Evolutionary conservation across 2,329 filamentous ascomycete species (phyloP), one percentile per base, ranked within the genome.

Genomic region (Epicoccum sorghinum): DNA sequence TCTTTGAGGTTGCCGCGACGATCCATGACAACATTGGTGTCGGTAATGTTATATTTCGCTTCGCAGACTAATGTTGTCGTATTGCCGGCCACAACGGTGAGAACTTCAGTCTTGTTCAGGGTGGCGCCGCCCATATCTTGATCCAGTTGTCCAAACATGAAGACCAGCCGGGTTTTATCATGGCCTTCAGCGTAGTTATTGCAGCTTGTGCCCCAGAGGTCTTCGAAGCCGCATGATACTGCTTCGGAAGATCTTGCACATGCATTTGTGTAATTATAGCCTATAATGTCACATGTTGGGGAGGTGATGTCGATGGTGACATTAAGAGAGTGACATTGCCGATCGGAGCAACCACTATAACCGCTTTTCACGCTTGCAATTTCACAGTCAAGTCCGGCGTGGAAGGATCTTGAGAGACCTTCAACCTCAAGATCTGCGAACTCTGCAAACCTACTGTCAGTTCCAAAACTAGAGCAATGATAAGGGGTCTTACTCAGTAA

Each of bases 21-120:
- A 8, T 46, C 43, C 43, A 46, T 30, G 2, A 29, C 12, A 14
- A 23, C 33, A 2, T 37, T 23, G 10, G 24, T 30, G 33, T 38
- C 24, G 24, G 43, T 38, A 24, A 46, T 46, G 10, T 46, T 37
- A 24, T 46, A 46, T 14, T 25, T 46, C 25, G 43, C 30, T 25
- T 46, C 33, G 24, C 43, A 46, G 7, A 46, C 33, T 3, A 46
- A 38, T 8, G 23, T 23, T 7, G 43, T 46, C 3, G 43, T 46
- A 5, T 46, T 29, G 25, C 13, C 10, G 9, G 43, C 23, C 5
- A 38, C 24, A 5, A 46, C 8, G 9, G 36, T 12, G 2, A 37
- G 6, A 3, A 33, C 23, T 6, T 30, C n/a, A 3, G 43, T 46
- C n/a, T n/a, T 33, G 9, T 46, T 45, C 7, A 27, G 37, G 24